These are phyloP conservation scores for Stellera chamaejasme DNA, from an alignment of 345 rosid species.

Conservation along the genomic window DNA sequence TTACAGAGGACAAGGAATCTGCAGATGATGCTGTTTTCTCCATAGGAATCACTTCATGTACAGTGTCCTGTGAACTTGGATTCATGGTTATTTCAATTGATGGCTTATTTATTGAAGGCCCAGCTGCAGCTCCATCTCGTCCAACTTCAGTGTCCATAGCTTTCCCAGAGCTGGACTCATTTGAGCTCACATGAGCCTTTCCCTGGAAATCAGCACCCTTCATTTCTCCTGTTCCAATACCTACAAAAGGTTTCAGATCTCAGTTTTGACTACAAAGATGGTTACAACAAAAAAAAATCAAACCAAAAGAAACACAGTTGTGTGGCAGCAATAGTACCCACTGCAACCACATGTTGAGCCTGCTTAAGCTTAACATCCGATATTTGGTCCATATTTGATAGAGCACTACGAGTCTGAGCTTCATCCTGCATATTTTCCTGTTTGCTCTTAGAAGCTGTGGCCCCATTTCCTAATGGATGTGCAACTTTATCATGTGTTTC, in stretches of 20 bases:
- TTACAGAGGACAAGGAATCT: conserved; percentile 13
- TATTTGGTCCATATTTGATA: conserved; percentile 8
- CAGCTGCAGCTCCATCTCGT: conserved; percentile 19
- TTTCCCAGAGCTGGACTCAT: conserved; percentile 46
- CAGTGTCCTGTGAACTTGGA: conserved; percentile 22
- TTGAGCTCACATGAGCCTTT: conserved; percentile 57
- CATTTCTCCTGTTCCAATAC: conserved; percentile 31
- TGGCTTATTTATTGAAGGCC: conserved; percentile 21
- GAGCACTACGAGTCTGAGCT: conserved; percentile 9
- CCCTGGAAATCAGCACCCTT: conserved; percentile 38
- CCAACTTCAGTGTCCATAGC: conserved; percentile 31
- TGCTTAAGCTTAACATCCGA: conserved; percentile 13
- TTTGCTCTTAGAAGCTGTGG: conserved; percentile 21
- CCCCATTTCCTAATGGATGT: conserved; percentile 17
- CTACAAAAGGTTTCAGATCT: conserved; percentile 23
- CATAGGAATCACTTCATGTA: conserved; percentile 12
- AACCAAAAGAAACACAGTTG: conserved; percentile 3
- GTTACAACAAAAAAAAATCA: conserved; percentile 1
- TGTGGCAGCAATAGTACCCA: conserved; percentile 13
- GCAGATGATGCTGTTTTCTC: conserved; percentile 15
- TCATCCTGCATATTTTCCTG: conserved; percentile 38
- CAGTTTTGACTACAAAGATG: conserved; percentile 6
- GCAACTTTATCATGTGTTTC: conserved; percentile 21
- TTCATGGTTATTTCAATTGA: conserved; percentile 21
- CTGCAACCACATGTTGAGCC: conserved; percentile 7